Evolutionary conservation across 306 rosid genomes (phyloP).

Genomic region (Senna siamea): DNA sequence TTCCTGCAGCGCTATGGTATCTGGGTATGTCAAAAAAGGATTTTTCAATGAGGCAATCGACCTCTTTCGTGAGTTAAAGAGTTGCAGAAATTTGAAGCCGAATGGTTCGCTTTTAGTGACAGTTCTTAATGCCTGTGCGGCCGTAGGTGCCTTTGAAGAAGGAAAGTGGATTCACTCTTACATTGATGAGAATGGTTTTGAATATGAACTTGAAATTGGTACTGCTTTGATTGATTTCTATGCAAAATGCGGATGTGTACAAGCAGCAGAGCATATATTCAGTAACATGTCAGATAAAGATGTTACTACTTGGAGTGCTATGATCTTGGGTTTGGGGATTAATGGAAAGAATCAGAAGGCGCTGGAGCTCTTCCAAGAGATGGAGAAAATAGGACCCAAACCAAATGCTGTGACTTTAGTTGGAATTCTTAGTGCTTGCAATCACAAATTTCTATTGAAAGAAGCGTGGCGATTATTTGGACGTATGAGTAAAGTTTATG

Average conservation of each 20-base stretch:
- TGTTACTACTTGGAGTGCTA: constrained; percentile 53
- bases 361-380: constrained; percentile 47
- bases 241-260: constrained; percentile 38
- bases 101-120: constrained; percentile 40
- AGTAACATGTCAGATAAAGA: constrained; percentile 36
- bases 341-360: constrained; percentile 48
- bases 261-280: constrained; percentile 36
- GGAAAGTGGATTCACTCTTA: constrained; percentile 49
- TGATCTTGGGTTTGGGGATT: constrained; percentile 51
- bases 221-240: constrained; percentile 51
- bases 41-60: no score
- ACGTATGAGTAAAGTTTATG: constrained; percentile 52
- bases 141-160: constrained; percentile 46
- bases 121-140: constrained; percentile 47
- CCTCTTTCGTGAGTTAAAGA: constrained; percentile 38
- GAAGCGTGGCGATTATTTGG: constrained; percentile 39
- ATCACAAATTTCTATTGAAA: constrained; percentile 43
- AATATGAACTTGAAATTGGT: constrained; percentile 39
- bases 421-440: constrained; percentile 65
- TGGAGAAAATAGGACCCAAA: constrained; percentile 61
- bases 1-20: constrained; percentile 38
- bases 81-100: constrained; percentile 12
- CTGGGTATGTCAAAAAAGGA: no score
- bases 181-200: constrained; percentile 38
- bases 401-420: constrained; percentile 61